Evolutionary conservation across 139 green algal species (phyloP), one percentile per base, ranked within the genome.

Genomic region (Gonium pectorale): DNA sequence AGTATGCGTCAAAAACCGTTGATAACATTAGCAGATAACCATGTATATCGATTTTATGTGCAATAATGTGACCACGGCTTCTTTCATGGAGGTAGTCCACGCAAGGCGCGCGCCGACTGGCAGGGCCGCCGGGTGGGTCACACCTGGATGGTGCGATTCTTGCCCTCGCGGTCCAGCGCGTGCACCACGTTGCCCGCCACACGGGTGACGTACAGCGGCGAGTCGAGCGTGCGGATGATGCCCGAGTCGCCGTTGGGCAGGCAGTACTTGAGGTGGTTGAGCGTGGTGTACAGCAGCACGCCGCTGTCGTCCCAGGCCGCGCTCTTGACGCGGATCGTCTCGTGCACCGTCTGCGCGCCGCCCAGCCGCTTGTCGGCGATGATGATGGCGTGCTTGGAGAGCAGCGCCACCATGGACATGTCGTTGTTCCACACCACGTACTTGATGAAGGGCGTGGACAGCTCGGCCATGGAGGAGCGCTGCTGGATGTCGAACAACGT

Each of bases 241-340:
- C 98, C 98, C 52, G 78, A 94, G 94, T 99, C 98, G 9, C 98
- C 98, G 86, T 98, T 99, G 77, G 97, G 96, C 85, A 99, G 92
- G 92, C 96, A 99, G 93, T 98, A 98, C 90, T 99, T 99, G 90
- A 99, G 95, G 96, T 99, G 98, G 93, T 99, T 99, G 29, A 99
- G 94, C 5, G 97, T 99, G 66, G 97, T 99, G 94, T 99, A 99
- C 27, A 99, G 83, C 59, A 99, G 96, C 73, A 99, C 97, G 70
- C 97, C 96, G 74, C 80, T 93, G 87, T 98, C 96, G 80, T 99
- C 98, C 96, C 97, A 99, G 5, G 97, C 97, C 43, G 97, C 98
- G 51, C 80, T 93, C 93, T 93, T 93, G 37, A 93, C 90, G 49
- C 97, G 92, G 88, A 99, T 99, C 35, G 96, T 99, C 89, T 99